Evolutionary conservation across 192 early-diverging fungal species (phyloP).

Genomic region (Rhizophagus prolifer): DNA sequence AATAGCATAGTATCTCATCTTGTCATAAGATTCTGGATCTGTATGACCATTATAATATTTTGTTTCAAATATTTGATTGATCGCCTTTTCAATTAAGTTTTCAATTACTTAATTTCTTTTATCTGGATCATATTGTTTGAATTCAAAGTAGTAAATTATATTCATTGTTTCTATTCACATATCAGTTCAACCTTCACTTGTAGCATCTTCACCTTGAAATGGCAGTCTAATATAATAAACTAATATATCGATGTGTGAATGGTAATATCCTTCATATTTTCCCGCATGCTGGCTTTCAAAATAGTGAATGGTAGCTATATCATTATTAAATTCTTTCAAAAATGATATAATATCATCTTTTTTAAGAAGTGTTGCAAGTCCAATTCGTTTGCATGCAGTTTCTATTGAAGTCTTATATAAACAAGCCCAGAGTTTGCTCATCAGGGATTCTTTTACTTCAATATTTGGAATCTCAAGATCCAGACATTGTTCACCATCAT

Average conservation of each 20-base stretch:
- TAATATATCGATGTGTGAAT: neutral
- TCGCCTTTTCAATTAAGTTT: no score
- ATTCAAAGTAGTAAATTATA: neutral
- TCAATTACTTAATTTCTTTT: no score
- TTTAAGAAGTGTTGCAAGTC: neutral
- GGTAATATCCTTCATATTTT: neutral
- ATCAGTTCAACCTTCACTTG: neutral
- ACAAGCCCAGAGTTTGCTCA: neutral
- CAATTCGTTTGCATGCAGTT: neutral
- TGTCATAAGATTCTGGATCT: no score
- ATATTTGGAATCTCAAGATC: neutral
- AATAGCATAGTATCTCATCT: no score
- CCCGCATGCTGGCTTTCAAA: neutral
- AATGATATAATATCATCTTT: neutral
- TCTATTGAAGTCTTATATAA: neutral
- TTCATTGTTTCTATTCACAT: neutral
- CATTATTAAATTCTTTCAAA: neutral
- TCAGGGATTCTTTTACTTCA: neutral
- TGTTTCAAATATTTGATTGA: no score
- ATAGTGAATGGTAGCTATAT: neutral
- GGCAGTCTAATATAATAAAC: neutral
- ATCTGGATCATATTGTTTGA: no score
- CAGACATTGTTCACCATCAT: neutral
- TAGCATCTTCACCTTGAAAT: neutral
- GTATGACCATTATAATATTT: no score